A percentile compares a stretch with the other conserved stretches of the same genome.
These are phyloP conservation scores for Candida hungchunana DNA, from an alignment of 805 yeast species.

Conservation along the genomic window DNA sequence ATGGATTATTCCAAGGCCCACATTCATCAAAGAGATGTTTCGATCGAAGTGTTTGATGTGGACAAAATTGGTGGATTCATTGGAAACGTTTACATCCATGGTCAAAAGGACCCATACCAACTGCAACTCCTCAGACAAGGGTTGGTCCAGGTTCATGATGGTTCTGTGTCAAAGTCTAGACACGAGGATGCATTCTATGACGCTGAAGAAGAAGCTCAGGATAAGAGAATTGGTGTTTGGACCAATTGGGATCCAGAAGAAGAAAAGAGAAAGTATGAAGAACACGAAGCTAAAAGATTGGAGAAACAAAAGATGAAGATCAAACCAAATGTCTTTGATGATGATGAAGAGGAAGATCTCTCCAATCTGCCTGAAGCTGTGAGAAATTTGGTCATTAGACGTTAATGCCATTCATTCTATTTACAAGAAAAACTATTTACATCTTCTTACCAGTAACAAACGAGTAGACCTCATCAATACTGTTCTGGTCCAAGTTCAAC, in stretches of 20 bases:
- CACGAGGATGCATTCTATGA: constrained; percentile 48
- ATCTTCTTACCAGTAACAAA: constrained; percentile 5
- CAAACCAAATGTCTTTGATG: constrained; percentile 24
- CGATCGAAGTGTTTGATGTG: constrained; percentile 59
- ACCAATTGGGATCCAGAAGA: constrained; percentile 44
- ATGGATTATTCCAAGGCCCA: constrained; percentile 48
- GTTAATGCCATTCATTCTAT: no score
- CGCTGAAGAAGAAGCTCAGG: constrained; percentile 62
- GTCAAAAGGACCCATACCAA: constrained; percentile 53
- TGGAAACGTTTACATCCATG: constrained; percentile 58
- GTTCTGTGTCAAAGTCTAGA: constrained; percentile 56
- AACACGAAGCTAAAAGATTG: constrained; percentile 24
- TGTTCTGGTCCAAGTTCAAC: constrained; percentile 18
- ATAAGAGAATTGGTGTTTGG: constrained; percentile 63
- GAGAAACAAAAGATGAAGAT: constrained; percentile 21
- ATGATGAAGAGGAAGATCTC: constrained; percentile 25
- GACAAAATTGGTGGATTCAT: constrained; percentile 82
- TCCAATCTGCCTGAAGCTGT: constrained; percentile 27
- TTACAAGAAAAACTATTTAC: neutral
- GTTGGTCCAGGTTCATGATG: constrained; percentile 57
- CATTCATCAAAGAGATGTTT: constrained; percentile 69
- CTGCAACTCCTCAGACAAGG: constrained; percentile 57
- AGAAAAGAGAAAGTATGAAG: constrained; percentile 29
- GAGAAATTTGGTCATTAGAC: constrained; percentile 22
- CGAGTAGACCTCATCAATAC: constrained; percentile 9